Percentiles rank a stretch among this genome's conserved stretches.
These are phyloP conservation scores for Dichotomocladium elegans DNA, from an alignment of 371 early-diverging fungal genomes.

Conservation along the genomic window DNA sequence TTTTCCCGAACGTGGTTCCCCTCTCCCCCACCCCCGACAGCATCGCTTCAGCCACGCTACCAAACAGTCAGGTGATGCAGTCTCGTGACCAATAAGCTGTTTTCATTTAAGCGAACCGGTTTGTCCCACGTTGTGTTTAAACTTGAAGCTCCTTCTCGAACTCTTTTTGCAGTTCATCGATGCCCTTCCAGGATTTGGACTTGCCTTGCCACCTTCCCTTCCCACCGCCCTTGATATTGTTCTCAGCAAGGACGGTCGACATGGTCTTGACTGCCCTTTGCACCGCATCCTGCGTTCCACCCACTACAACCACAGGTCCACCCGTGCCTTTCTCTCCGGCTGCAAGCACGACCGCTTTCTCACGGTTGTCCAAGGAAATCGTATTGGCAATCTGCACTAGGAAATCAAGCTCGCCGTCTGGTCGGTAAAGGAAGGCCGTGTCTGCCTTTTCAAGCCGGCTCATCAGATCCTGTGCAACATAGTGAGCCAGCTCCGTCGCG, in stretches of 20 bases:
- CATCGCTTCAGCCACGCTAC: too few relatives aligned
- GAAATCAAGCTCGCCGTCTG: constrained; percentile 63
- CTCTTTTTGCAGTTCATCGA: constrained; percentile 21
- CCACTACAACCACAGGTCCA: constrained; percentile 52
- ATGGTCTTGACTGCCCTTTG: constrained; percentile 42
- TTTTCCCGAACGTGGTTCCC: too few relatives aligned
- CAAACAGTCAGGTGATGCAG: too few relatives aligned
- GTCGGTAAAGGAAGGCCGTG: constrained; percentile 42
- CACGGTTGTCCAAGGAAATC: constrained; percentile 27
- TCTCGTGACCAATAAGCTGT: too few relatives aligned
- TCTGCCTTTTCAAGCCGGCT: constrained; percentile 25
- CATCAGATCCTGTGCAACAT: constrained; percentile 34
- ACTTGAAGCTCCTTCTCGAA: too few relatives aligned
- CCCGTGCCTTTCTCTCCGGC: constrained; percentile 49
- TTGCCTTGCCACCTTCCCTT: constrained; percentile 70
- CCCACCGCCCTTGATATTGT: constrained; percentile 53
- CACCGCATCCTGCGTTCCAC: constrained; percentile 39
- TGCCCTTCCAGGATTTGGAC: constrained; percentile 51
- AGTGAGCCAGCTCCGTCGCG: constrained; percentile 46
- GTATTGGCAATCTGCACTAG: constrained; percentile 28
- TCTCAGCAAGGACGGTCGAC: constrained; percentile 14
- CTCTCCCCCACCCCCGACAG: too few relatives aligned
- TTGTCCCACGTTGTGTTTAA: too few relatives aligned
- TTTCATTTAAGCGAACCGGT: too few relatives aligned
- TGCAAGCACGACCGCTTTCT: constrained; percentile 36